Percentiles rank a stretch among this genome's conserved stretches.
phyloP scores from a whole-genome alignment of 257 asterid species.

The Eustoma russellianum region DNA sequence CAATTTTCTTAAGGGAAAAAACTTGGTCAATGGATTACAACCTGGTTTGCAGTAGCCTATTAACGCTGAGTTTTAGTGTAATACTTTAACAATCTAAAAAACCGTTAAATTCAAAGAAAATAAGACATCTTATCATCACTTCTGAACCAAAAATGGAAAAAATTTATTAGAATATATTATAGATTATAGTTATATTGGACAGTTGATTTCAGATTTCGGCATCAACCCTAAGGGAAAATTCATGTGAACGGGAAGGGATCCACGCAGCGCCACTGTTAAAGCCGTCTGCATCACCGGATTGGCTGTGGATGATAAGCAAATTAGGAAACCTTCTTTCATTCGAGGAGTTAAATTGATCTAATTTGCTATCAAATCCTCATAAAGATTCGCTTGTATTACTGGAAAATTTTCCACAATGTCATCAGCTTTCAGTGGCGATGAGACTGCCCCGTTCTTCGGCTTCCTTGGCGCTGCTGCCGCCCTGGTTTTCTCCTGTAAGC shows the following conservation, averaged over 20 bases:
- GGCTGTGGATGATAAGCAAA: background rate
- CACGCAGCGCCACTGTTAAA: conserved; percentile 2
- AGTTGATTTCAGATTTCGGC: no score
- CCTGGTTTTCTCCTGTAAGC: conserved; percentile 34
- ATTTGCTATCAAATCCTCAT: conserved; percentile 4
- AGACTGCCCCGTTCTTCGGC: conserved; percentile 29
- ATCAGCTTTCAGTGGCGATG: conserved; percentile 23
- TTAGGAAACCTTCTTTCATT: background rate
- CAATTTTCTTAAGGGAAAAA: no score
- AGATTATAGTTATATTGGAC: no score
- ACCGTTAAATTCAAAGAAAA: no score
- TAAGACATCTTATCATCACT: no score
- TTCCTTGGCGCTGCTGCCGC: conserved; percentile 31
- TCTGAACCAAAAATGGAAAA: no score
- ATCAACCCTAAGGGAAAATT: background rate
- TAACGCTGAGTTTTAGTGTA: no score
- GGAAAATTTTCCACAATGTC: conserved; percentile 10
- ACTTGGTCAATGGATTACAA: no score
- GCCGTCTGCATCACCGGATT: background rate
- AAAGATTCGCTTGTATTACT: background rate
- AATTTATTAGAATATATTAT: no score
- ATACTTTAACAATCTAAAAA: no score
- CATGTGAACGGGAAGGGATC: conserved; percentile 10
- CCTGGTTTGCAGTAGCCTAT: no score
- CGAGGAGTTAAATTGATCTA: background rate